Evolutionary conservation across 371 early-diverging fungal genomes (phyloP).

Genomic region (Nematocida homosporus): DNA sequence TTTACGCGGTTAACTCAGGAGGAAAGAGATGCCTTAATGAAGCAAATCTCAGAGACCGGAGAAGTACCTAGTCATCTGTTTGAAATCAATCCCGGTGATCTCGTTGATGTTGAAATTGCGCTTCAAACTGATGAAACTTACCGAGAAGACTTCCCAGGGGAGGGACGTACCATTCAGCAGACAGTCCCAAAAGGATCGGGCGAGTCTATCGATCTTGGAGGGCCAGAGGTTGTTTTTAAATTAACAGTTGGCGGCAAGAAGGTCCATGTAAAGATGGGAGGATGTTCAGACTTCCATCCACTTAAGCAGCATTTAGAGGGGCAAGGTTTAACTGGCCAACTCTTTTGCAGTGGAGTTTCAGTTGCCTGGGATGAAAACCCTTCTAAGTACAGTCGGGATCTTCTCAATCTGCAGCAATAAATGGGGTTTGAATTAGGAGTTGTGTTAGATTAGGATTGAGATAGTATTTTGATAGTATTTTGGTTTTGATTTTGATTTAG

Average conservation of each 20-base stretch:
- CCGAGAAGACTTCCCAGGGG: slow-evolving; percentile 41
- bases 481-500: too few relatives aligned
- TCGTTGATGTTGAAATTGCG: slow-evolving; percentile 48
- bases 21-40: slow-evolving; percentile 21
- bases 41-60: slow-evolving; percentile 38
- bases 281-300: neutral
- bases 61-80: slow-evolving; percentile 53
- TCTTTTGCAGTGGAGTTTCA: slow-evolving; percentile 1
- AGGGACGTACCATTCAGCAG: neutral
- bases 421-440: too few relatives aligned
- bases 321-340: neutral
- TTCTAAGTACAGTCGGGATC: slow-evolving; percentile 27
- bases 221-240: slow-evolving; percentile 10
- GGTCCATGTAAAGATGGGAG: slow-evolving; percentile 42
- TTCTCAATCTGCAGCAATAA: slow-evolving; percentile 32
- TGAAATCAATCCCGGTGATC: slow-evolving; percentile 33
- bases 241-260: slow-evolving; percentile 20
- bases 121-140: slow-evolving; percentile 28
- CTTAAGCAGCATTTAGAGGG: slow-evolving; percentile 18
- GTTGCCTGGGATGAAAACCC: slow-evolving; percentile 44
- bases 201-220: slow-evolving; percentile 28
- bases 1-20: slow-evolving; percentile 20
- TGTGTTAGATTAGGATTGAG: too few relatives aligned
- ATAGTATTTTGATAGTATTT: too few relatives aligned
- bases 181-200: slow-evolving; percentile 5